Base-by-base conservation (phyloP, 306 rosid genomes). In the Cucumis melo region DNA sequence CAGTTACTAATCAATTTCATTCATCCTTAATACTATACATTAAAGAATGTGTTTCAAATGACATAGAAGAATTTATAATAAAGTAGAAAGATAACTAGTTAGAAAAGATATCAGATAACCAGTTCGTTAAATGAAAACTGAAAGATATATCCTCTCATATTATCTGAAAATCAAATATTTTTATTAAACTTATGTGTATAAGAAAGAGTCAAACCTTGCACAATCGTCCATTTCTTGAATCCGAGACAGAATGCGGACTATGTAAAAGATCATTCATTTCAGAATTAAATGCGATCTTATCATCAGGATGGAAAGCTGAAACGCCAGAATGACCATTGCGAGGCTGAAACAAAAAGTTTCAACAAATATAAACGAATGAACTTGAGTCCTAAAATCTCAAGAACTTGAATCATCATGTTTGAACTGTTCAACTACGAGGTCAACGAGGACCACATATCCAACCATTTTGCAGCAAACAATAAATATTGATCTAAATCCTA, bases 191-290 rank as follows among this genome's bases (percentile, higher is more conserved):
- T 5, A 39, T 4, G 70, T 38, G 20, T 60, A 20, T 15, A 75
- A 41, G 10, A 57, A 76, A 34, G 85, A 70, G 79, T 71, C 59
- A 62, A 85, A 93, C 98, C 98, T 89, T 88, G 83, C 88, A 87
- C 53, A 83, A 82, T 76, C 79, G 83, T 63, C 97, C 88, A 64
- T 81, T 88, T 73, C 91, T 84, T 16, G 87, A 27, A 77, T 38
- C 53, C n/a, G 80, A 78, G 68, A 84, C 81, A 46, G 92, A 79
- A 78, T 64, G 76, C 10, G 90, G 96, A 78, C 89, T 87, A 73
- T 78, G 92, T 74, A 89, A 78, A 57, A 56, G 74, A 80, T 87
- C 90, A 84, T 91, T 91, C 64, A 75, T 81, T 79, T 88, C 97
- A 38, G 86, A 82, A 83, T 87, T 83, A 77, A 81, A 83, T 76